Conservation (phyloP, 2,329 filamentous ascomycete genomes). For the Diaporthe vexans region DNA sequence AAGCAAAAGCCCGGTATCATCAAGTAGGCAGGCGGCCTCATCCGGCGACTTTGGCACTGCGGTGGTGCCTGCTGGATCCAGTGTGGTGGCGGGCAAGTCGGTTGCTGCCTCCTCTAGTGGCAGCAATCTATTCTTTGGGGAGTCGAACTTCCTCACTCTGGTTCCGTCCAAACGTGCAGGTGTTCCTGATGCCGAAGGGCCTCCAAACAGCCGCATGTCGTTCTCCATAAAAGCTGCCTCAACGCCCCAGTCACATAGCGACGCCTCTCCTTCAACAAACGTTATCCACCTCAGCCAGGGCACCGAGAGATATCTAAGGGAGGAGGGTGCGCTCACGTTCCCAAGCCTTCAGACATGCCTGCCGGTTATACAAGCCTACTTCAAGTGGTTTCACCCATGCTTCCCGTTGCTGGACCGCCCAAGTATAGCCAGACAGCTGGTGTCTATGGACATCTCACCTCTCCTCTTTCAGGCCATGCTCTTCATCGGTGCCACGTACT, state of each 20-base stretch:
- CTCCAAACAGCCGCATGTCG: constrained; percentile 41
- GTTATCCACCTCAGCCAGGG: constrained; percentile 42
- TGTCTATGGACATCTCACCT: constrained; percentile 37
- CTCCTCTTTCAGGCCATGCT: constrained; percentile 41
- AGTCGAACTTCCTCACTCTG: constrained; percentile 56
- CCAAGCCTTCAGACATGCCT: constrained; percentile 43
- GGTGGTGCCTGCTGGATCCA: not conserved
- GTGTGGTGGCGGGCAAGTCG: constrained; percentile 15
- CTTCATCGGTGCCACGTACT: constrained; percentile 40
- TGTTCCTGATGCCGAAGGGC: not conserved
- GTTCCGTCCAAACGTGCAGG: constrained; percentile 41
- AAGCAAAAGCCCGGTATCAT: not conserved
- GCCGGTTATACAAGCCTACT: constrained; percentile 45
- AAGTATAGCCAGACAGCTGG: constrained; percentile 24
- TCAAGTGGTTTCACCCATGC: constrained; percentile 40
- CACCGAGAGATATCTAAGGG: constrained; percentile 43
- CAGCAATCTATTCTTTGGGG: constrained; percentile 54
- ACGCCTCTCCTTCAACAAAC: constrained; percentile 34
- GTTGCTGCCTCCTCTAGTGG: constrained; percentile 44
- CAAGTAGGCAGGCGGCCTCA: not conserved
- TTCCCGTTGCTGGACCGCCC: constrained; percentile 39
- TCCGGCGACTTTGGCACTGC: not conserved
- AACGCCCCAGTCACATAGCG: constrained; percentile 37
- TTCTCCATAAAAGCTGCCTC: constrained; percentile 40
- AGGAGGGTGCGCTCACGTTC: constrained; percentile 44